These are phyloP conservation scores for Didymosphaeria variabile DNA, from an alignment of 2,329 filamentous ascomycete genomes.

Conservation along the genomic window DNA sequence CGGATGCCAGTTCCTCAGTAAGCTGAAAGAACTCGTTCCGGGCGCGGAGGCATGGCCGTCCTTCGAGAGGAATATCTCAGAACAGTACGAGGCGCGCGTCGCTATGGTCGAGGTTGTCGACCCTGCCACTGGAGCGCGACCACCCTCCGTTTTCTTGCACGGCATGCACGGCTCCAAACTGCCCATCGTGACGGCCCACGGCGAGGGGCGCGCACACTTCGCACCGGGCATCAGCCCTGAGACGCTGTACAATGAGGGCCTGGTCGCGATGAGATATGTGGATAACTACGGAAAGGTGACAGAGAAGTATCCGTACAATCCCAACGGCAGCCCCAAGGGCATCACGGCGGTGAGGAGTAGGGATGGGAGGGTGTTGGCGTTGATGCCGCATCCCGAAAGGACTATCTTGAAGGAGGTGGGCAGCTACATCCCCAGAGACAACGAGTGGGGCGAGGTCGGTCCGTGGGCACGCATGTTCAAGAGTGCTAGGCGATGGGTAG, in stretches of 20 bases:
- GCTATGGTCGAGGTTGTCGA: constrained; percentile 84
- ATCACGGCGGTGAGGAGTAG: constrained; percentile 81
- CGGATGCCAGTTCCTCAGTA: constrained; percentile 92
- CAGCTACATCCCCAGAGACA: constrained; percentile 75
- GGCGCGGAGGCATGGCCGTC: constrained; percentile 84
- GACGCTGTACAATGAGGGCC: constrained; percentile 69
- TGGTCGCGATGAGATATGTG: constrained; percentile 82
- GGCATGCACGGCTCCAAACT: constrained; percentile 85
- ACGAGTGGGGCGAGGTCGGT: constrained; percentile 80
- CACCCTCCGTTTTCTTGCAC: constrained; percentile 82
- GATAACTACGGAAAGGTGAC: constrained; percentile 82
- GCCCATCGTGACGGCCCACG: constrained; percentile 89
- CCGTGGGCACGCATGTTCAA: constrained; percentile 89
- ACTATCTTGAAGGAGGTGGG: constrained; percentile 81
- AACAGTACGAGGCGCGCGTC: constrained; percentile 90
- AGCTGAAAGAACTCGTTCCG: constrained; percentile 83
- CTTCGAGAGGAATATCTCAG: constrained; percentile 83
- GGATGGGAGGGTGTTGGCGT: constrained; percentile 82
- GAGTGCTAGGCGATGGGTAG: constrained; percentile 89
- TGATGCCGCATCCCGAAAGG: constrained; percentile 96
- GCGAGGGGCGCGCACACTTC: constrained; percentile 80
- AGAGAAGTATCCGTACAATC: constrained; percentile 87
- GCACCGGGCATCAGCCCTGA: constrained; percentile 53
- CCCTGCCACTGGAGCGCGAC: constrained; percentile 41
- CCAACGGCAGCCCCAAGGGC: constrained; percentile 83